phyloP scores from a whole-genome alignment of 23 red algal genomes.

The Chondrus crispus region DNA sequence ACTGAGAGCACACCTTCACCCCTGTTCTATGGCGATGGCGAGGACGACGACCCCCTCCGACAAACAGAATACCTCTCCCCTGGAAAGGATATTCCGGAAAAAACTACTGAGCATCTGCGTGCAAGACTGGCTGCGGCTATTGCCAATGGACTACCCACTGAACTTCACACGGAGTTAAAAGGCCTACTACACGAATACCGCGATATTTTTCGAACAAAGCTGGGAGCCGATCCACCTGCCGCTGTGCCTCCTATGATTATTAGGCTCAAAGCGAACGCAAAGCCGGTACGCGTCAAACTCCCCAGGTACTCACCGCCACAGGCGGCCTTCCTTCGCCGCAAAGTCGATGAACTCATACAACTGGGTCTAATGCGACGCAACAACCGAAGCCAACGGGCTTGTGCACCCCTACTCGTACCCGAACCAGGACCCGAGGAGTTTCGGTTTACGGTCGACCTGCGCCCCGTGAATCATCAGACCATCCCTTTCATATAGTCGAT shows the following conservation, averaged over 20 bases:
- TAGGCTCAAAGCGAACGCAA: not conserved
- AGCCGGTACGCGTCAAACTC: not conserved
- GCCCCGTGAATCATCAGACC: slow-evolving; percentile 13
- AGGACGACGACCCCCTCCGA: too few relatives aligned
- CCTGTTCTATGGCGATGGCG: too few relatives aligned
- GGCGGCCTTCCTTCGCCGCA: not conserved
- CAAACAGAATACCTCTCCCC: too few relatives aligned
- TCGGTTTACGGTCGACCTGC: slow-evolving; percentile 25
- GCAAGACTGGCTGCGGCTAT: not conserved
- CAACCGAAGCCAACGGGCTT: not conserved
- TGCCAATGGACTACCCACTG: not conserved
- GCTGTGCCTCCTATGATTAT: not conserved
- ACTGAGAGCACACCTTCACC: too few relatives aligned
- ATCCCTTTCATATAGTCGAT: not conserved
- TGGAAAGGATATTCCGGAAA: too few relatives aligned
- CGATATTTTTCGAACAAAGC: not conserved
- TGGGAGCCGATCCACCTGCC: not conserved
- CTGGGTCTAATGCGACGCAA: not conserved
- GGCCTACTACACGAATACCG: not conserved
- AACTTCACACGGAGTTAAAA: not conserved
- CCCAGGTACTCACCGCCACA: not conserved
- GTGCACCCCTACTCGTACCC: not conserved
- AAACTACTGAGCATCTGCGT: not conserved
- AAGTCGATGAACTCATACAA: not conserved
- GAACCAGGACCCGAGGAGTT: not conserved